Evolutionary conservation across 148 eudicot species (phyloP).

Genomic region (Amaranthus palmeri): DNA sequence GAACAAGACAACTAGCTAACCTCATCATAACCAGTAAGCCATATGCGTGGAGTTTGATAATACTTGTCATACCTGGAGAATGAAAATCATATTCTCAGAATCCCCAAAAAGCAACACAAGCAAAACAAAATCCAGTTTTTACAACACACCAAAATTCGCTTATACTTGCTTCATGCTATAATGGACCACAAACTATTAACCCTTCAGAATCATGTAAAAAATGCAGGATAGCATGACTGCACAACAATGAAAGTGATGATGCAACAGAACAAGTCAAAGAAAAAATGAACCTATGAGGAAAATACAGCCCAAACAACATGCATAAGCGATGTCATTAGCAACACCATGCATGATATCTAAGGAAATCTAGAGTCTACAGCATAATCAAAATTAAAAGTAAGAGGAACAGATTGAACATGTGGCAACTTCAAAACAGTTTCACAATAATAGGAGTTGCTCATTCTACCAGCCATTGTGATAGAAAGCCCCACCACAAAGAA

Average conservation of each 20-base stretch:
- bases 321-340: not conserved
- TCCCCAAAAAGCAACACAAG: not conserved
- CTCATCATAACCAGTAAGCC: slow-evolving; percentile 99
- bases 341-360: not conserved
- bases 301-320: not conserved
- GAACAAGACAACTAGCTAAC: slow-evolving; percentile 36
- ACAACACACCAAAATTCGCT: not conserved
- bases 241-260: not conserved
- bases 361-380: not conserved
- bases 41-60: slow-evolving; percentile 97
- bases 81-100: not conserved
- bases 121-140: not conserved
- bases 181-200: not conserved
- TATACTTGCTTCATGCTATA: not conserved
- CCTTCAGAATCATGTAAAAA: not conserved
- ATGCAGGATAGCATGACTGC: not conserved
- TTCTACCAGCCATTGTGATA: not conserved
- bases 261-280: not conserved
- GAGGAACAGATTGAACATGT: not conserved
- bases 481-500: not conserved
- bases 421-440: slow-evolving; percentile 1
- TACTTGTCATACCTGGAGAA: slow-evolving; percentile 84
- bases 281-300: not conserved
- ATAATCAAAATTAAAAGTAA: not conserved
- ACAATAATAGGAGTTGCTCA: not conserved